Conservation (phyloP, 2,329 filamentous ascomycete genomes). For the Ascosphaera aggregata region DNA sequence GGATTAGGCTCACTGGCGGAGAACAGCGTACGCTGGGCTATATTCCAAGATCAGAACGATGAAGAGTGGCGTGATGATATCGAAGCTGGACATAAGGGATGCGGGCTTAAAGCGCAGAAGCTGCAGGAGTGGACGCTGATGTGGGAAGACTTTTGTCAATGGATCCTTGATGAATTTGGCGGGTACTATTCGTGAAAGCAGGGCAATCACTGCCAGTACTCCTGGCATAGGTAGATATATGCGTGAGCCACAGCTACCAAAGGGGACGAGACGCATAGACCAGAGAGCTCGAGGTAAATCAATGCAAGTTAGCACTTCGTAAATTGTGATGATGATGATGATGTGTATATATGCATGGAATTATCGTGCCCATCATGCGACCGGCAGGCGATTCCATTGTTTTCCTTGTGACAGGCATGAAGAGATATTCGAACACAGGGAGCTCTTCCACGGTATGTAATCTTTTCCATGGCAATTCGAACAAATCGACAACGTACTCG, state of each 20-base stretch:
- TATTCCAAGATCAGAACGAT: conserved; percentile 54
- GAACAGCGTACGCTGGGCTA: conserved; percentile 78
- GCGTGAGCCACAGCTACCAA: neutral
- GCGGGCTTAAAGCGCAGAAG: conserved; percentile 44
- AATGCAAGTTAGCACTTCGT: too few species aligned
- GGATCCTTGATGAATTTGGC: conserved; percentile 60
- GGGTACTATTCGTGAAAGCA: neutral
- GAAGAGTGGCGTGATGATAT: conserved; percentile 52
- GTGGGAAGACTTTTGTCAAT: conserved; percentile 81
- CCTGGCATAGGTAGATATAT: conserved; percentile 4
- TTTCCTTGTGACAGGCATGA: too few species aligned
- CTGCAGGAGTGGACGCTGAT: conserved; percentile 56
- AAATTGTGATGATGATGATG: too few species aligned
- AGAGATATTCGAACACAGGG: too few species aligned
- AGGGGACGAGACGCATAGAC: conserved; percentile 1
- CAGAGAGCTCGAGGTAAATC: too few species aligned
- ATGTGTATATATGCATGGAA: too few species aligned
- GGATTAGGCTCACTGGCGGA: conserved; percentile 72
- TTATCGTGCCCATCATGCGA: too few species aligned
- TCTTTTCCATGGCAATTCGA: too few species aligned
- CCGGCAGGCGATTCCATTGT: too few species aligned
- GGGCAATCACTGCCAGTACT: too few species aligned
- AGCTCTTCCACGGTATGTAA: too few species aligned
- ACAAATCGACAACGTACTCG: too few species aligned
- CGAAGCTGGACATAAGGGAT: conserved; percentile 48